Evolutionary conservation across 176 grass and related monocot species (phyloP).

Genomic region (Stipa capillata): DNA sequence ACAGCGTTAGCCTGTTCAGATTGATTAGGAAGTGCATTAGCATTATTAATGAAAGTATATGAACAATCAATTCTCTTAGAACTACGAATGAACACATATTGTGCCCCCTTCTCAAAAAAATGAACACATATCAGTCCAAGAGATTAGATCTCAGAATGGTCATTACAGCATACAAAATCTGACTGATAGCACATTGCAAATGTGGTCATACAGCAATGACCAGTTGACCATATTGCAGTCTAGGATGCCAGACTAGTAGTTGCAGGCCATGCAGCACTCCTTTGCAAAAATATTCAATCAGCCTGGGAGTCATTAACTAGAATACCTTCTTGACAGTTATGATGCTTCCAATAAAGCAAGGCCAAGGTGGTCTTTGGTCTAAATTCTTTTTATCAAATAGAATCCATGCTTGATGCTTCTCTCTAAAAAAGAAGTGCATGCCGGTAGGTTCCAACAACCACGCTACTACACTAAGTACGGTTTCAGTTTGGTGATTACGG

Average conservation of each 20-base stretch:
- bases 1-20: constrained; percentile 2
- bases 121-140: too few relatives aligned
- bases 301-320: not conserved
- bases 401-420: too few relatives aligned
- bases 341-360: not conserved
- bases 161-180: not conserved
- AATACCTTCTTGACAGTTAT: not conserved
- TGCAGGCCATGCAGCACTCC: not conserved
- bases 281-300: not conserved
- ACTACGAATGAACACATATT: not conserved
- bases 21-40: not conserved
- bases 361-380: not conserved
- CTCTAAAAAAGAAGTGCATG: too few relatives aligned
- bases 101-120: too few relatives aligned
- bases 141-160: not conserved
- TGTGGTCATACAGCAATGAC: not conserved
- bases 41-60: not conserved
- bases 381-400: not conserved
- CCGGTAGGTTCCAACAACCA: too few relatives aligned
- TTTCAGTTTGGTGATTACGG: too few relatives aligned
- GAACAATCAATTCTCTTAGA: not conserved
- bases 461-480: too few relatives aligned
- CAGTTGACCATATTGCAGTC: not conserved
- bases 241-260: not conserved
- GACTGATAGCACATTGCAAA: too few relatives aligned